A percentile compares a stretch with the other conserved stretches of the same genome.
Conservation (phyloP, 192 early-diverging fungal genomes). For the Polychytrium aggregatum region DNA sequence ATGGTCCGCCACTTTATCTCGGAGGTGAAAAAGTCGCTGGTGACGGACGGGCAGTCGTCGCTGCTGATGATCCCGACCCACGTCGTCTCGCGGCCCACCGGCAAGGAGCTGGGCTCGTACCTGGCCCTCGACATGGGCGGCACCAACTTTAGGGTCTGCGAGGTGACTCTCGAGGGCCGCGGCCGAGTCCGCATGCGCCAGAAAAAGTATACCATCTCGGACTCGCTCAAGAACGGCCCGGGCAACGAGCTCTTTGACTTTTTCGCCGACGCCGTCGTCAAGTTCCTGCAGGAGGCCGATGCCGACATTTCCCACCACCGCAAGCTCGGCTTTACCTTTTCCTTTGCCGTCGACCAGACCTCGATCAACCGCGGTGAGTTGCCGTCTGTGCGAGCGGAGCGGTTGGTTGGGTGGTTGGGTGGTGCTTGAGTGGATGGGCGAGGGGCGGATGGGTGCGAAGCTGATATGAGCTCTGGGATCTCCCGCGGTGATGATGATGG, state of each 20-base stretch:
- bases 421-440: background rate
- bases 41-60: conserved; percentile 16
- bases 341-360: conserved; percentile 81
- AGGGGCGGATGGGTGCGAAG: too few species aligned
- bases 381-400: background rate
- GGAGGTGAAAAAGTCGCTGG: conserved; percentile 36
- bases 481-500: too few species aligned
- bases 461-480: too few species aligned
- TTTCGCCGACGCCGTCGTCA: conserved; percentile 76
- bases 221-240: conserved; percentile 68
- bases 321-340: conserved; percentile 80
- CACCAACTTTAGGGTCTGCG: conserved; percentile 84
- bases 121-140: conserved; percentile 91
- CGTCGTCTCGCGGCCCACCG: conserved; percentile 71
- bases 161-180: conserved; percentile 67
- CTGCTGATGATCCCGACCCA: conserved; percentile 86
- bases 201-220: conserved; percentile 59
- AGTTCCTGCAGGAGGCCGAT: conserved; percentile 49
- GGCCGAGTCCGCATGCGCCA: conserved; percentile 61
- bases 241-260: conserved; percentile 73
- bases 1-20: conserved; percentile 33
- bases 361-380: conserved; percentile 31
- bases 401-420: too few species aligned
- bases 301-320: conserved; percentile 8
- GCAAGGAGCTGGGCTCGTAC: conserved; percentile 76